These are phyloP conservation scores for Sonneratia caseolaris DNA, from an alignment of 345 rosid species.

Conservation along the genomic window DNA sequence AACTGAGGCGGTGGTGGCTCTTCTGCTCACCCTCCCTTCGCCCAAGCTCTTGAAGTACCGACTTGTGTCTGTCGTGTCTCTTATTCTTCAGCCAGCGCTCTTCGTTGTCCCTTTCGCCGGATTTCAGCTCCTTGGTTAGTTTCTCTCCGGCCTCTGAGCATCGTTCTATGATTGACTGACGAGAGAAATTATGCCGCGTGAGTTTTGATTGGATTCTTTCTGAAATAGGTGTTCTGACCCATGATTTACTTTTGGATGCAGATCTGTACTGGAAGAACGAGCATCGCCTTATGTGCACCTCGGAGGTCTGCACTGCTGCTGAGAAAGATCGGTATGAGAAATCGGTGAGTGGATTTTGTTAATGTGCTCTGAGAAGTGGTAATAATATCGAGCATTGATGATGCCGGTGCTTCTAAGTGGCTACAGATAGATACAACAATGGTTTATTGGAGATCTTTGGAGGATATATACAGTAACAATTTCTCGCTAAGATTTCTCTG, in stretches of 20 bases:
- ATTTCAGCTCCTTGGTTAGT: conserved; percentile 66
- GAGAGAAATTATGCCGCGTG: background rate
- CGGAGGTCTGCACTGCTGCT: conserved; percentile 72
- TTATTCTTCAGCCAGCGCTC: conserved; percentile 59
- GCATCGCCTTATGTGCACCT: conserved; percentile 65
- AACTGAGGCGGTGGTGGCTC: conserved; percentile 53
- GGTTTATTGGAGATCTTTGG: background rate
- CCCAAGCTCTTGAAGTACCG: conserved; percentile 62
- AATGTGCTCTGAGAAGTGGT: background rate
- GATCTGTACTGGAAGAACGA: conserved; percentile 89
- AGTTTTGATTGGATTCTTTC: background rate
- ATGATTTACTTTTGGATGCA: conserved; percentile 19
- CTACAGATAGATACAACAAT: background rate
- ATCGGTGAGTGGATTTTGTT: conserved; percentile 31
- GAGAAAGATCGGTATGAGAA: conserved; percentile 85
- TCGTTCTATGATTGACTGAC: background rate
- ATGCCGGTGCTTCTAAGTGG: background rate
- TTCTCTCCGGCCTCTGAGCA: background rate
- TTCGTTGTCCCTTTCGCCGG: conserved; percentile 69
- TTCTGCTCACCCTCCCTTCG: conserved; percentile 58
- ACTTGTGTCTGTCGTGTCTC: conserved; percentile 57
- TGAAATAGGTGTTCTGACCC: background rate
- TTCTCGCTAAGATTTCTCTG: background rate
- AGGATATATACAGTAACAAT: background rate
- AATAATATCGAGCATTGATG: background rate